These are phyloP conservation scores for Mycena capillaripes DNA, from an alignment of 768 basidiomycete genomes.

Conservation along the genomic window DNA sequence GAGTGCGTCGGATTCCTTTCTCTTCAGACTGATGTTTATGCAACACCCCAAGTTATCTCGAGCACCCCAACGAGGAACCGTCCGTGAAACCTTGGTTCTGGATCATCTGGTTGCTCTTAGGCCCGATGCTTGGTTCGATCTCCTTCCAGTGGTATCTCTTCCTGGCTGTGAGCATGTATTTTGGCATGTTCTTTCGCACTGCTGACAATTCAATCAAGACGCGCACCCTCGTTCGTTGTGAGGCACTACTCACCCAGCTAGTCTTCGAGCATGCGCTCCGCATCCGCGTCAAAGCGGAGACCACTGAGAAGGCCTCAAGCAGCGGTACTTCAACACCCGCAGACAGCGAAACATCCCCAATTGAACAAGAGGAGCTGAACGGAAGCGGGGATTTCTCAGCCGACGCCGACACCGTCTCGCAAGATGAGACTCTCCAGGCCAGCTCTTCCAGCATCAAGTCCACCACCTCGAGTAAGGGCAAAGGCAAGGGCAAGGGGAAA, in stretches of 20 bases:
- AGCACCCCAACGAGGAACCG: slow-evolving; percentile 62
- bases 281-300: slow-evolving; percentile 70
- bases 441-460: slow-evolving; percentile 35
- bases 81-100: slow-evolving; percentile 77
- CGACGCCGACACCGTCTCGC: slow-evolving; percentile 19
- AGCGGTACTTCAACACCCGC: slow-evolving; percentile 26
- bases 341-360: slow-evolving; percentile 11
- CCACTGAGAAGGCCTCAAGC: slow-evolving; percentile 1
- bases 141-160: slow-evolving; percentile 69
- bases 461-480: slow-evolving; percentile 23
- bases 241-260: slow-evolving; percentile 60
- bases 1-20: slow-evolving; percentile 42
- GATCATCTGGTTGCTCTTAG: slow-evolving; percentile 66
- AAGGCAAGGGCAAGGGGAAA: slow-evolving; percentile 27
- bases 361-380: slow-evolving; percentile 4
- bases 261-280: slow-evolving; percentile 67
- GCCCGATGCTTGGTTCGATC: slow-evolving; percentile 58
- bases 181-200: slow-evolving; percentile 21
- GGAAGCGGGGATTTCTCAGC: slow-evolving; percentile 23
- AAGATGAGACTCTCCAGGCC: slow-evolving; percentile 28
- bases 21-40: background rate
- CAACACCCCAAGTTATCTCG: slow-evolving; percentile 59
- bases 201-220: slow-evolving; percentile 56
- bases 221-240: slow-evolving; percentile 59
- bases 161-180: slow-evolving; percentile 51